Evolutionary conservation across 805 yeast species (phyloP).

Genomic region (Candida ovalis): DNA sequence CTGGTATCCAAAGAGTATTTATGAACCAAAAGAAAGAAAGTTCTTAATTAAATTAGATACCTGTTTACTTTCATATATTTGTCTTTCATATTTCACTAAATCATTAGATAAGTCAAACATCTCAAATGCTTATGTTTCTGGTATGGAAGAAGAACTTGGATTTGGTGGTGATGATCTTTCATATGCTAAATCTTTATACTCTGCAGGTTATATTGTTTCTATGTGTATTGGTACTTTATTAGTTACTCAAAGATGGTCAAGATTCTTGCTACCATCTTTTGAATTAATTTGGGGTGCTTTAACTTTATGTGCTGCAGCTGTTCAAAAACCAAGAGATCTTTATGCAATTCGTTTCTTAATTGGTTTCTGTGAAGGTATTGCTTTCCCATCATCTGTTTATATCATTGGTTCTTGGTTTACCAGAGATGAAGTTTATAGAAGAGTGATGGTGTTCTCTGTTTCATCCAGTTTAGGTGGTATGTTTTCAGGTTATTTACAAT

Average conservation of each 20-base stretch:
- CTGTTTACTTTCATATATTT: conserved; percentile 42
- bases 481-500: conserved; percentile 42
- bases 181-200: conserved; percentile 36
- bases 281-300: conserved; percentile 30
- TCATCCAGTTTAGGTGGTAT: conserved; percentile 38
- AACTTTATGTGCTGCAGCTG: conserved; percentile 28
- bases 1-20: conserved; percentile 33
- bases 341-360: conserved; percentile 40
- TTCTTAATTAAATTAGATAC: conserved; percentile 53
- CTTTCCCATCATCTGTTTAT: conserved; percentile 38
- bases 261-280: conserved; percentile 19
- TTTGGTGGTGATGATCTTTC: conserved; percentile 48
- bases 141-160: conserved; percentile 52
- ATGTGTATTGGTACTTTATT: conserved; percentile 23
- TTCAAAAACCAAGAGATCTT: conserved; percentile 30
- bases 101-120: conserved; percentile 60
- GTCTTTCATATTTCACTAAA: conserved; percentile 64
- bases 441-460: conserved; percentile 39
- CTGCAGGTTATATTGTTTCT: conserved; percentile 29
- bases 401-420: conserved; percentile 41
- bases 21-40: conserved; percentile 31
- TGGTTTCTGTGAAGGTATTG: conserved; percentile 42
- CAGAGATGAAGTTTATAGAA: conserved; percentile 38
- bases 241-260: conserved; percentile 24
- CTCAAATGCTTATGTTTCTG: conserved; percentile 63